These are phyloP conservation scores for Gaertneriomyces semiglobifer DNA, from an alignment of 192 early-diverging fungal genomes.

Conservation along the genomic window DNA sequence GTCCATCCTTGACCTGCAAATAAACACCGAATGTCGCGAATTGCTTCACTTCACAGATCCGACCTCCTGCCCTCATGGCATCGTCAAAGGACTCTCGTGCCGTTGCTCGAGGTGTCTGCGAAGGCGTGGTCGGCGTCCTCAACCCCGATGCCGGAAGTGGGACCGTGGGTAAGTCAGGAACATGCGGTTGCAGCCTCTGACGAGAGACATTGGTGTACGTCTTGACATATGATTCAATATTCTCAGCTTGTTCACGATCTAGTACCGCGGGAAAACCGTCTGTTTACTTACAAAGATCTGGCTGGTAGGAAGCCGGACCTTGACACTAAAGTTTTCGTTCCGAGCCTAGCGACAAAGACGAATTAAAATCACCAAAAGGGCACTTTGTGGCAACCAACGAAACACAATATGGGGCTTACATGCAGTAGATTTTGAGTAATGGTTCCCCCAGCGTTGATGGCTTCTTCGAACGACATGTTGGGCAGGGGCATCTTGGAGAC, in stretches of 20 bases:
- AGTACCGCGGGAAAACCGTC: background rate
- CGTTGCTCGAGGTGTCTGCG: background rate
- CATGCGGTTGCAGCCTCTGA: slow-evolving; percentile 1
- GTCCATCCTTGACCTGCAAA: background rate
- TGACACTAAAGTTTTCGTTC: slow-evolving; percentile 9
- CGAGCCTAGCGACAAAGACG: slow-evolving; percentile 2
- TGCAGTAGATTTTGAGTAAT: slow-evolving; percentile 1
- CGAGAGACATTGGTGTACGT: slow-evolving; percentile 10
- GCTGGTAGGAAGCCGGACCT: background rate
- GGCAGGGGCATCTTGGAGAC: slow-evolving; percentile 2
- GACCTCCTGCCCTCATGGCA: slow-evolving; percentile 5
- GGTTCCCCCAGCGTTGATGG: background rate
- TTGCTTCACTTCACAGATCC: slow-evolving; percentile 12
- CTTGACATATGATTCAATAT: background rate
- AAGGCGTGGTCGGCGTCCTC: background rate
- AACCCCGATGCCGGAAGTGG: background rate
- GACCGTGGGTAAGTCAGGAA: background rate
- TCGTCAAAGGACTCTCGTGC: slow-evolving; percentile 1
- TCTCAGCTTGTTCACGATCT: background rate
- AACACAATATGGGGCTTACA: slow-evolving; percentile 6
- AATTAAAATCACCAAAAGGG: background rate
- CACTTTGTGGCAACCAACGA: background rate
- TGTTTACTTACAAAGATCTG: slow-evolving; percentile 3
- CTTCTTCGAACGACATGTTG: slow-evolving; percentile 11
- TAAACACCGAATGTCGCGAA: slow-evolving; percentile 2